phyloP scores from a whole-genome alignment of 108 stramenopile species.

The Mediolabrus comicus region DNA sequence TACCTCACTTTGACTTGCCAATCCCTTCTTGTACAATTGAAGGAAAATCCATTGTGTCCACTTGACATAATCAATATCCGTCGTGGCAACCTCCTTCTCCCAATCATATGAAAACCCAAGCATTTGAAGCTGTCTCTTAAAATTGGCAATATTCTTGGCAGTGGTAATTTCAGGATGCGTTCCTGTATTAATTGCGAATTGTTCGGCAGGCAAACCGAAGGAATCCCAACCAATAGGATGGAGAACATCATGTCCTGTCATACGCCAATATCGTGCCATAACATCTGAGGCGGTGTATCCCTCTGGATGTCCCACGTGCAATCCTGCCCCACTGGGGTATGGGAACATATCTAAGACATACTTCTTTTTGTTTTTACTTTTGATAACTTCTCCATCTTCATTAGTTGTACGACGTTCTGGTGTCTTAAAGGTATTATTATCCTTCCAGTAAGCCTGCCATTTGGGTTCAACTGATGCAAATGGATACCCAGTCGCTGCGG shows the following conservation, averaged over 20 bases:
- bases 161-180: slow-evolving; percentile 95
- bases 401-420: slow-evolving; percentile 49
- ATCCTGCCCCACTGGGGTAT: slow-evolving; percentile 96
- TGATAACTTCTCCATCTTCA: slow-evolving; percentile 25
- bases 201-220: slow-evolving; percentile 99
- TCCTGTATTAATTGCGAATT: slow-evolving; percentile 97
- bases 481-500: slow-evolving; percentile 50
- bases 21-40: slow-evolving; percentile 86
- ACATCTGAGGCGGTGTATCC: slow-evolving; percentile 97
- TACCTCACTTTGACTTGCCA: slow-evolving; percentile 88
- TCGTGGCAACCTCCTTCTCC: slow-evolving; percentile 95
- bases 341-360: slow-evolving; percentile 99
- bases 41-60: slow-evolving; percentile 99
- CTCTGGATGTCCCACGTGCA: slow-evolving; percentile 98
- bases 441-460: slow-evolving; percentile 88
- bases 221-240: slow-evolving; percentile 99
- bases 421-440: slow-evolving; percentile 80
- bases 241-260: slow-evolving; percentile 94
- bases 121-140: slow-evolving; percentile 94
- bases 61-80: slow-evolving; percentile 91
- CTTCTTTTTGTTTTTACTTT: slow-evolving; percentile 77
- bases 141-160: slow-evolving; percentile 90
- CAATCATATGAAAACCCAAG: slow-evolving; percentile 98
- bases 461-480: slow-evolving; percentile 81
- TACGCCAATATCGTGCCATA: slow-evolving; percentile 97